Base-by-base conservation (phyloP, 208 protist species). In the Trypanosoma cruzi region DNA sequence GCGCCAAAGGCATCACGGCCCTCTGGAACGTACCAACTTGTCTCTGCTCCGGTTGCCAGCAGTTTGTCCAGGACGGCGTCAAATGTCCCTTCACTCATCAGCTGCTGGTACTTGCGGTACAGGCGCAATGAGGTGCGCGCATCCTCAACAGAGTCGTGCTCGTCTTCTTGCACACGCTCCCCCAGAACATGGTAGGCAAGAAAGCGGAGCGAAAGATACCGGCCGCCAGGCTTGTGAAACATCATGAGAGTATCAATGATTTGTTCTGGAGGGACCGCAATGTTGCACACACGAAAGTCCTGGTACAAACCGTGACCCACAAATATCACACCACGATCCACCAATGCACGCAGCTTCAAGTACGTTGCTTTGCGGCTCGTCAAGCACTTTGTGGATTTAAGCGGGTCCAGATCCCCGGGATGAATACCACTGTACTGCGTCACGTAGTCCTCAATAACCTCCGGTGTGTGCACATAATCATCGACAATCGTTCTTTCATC, bases 231-330 rank as follows among this genome's bases (percentile, higher is more conserved):
- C 67, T 93, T 81, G 81, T 98, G 89, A 81, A 95, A 99, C 10
- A 99, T 75, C 70, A 98, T 88, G 0, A 99, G 95, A 13, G 98
- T 99, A 74, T 99, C 98, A 65, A 99, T 97, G 81, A 98, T 98
- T 72, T 98, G 97, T 44, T 94, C 81, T 29, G 84, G 79, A 37
- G 98, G 98, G 13, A 99, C 96, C 32, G 85, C 84, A 31, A 99
- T 97, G 74, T 98, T 98, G 81, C 98, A 98, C 50, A 98, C 97
- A 31, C 96, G 84, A 63, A 99, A 99, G 80, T 99, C 98, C 68
- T 99, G 95, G 40, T 88, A 71, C 14, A 99, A 80, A 40, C 97
- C 97, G 74, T 99, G 98, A 29, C 98, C 98, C 24, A 99, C 94
- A 79, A 99, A 98, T 32, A 88, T 81, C 2, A 95, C 94, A 22